Evolutionary conservation across 306 rosid genomes (phyloP).

Genomic region (Dalbergia oliveri): DNA sequence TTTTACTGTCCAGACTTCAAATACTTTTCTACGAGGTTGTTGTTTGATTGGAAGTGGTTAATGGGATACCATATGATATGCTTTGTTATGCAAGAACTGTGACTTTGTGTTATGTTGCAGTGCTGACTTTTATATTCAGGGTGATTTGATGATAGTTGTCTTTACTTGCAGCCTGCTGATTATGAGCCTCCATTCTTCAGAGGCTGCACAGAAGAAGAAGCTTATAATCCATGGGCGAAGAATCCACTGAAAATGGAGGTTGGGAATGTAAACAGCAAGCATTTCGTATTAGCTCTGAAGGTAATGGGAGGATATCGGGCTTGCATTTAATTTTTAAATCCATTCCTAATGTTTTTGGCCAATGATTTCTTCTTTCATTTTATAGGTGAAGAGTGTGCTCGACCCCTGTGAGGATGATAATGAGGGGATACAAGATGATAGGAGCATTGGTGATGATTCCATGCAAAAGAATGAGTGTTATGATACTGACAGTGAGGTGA

Average conservation of each 20-base stretch:
- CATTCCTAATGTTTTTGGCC: conserved; percentile 23
- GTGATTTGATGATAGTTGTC: conserved; percentile 15
- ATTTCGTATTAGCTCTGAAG: conserved; percentile 90
- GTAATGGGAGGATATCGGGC: conserved; percentile 56
- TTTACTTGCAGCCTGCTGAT: conserved; percentile 81
- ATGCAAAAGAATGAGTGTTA: conserved; percentile 53
- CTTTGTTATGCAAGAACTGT: conserved; percentile 31
- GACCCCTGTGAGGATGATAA: conserved; percentile 70
- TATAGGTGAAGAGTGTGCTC: conserved; percentile 63
- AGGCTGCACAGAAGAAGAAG: conserved; percentile 82
- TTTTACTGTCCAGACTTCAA: conserved; percentile 5
- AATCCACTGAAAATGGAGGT: conserved; percentile 93
- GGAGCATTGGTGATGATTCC: conserved; percentile 54
- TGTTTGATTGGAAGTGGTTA: conserved; percentile 38
- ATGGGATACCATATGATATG: neutral
- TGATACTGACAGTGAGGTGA: conserved; percentile 66
- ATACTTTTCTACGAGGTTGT: conserved; percentile 13
- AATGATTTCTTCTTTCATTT: conserved; percentile 28
- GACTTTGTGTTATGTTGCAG: conserved; percentile 24
- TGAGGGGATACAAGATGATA: conserved; percentile 54
- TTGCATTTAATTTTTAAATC: conserved; percentile 22
- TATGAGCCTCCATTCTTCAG: conserved; percentile 98
- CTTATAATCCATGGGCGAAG: conserved; percentile 77
- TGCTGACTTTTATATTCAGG: neutral
- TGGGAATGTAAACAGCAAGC: conserved; percentile 98